Base-by-base conservation (phyloP, 441 rosid species). In the Erodium trifolium region DNA sequence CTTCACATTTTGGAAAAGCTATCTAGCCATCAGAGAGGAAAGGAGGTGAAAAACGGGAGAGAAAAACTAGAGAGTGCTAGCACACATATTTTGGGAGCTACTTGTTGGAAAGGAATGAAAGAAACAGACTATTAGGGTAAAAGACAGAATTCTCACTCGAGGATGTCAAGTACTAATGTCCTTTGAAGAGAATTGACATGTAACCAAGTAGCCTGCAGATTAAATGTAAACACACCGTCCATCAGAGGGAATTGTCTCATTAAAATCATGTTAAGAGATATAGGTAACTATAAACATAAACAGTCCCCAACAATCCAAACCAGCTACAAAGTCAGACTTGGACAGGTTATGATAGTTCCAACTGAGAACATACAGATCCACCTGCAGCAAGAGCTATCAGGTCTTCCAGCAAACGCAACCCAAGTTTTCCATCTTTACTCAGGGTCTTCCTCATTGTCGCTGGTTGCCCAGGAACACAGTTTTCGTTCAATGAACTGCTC, bases 311-410 rank as follows among this genome's bases (percentile, higher is more conserved):
- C 16, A 34, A 64, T 51, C 47, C 72, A 35, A 11, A 19, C 49
- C 17, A 17, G 17, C 70, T 65, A 31, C 19, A 76, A 39, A 69
- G 69, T 67, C 37, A 13, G 59, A 70, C 59, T 55, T 74, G 60
- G 41, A n/a, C 43, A 63, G 11, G 64, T 49, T 68, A 31, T 59
- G 72, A 65, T 71, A 72, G 82, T 72, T 79, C 76, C 82, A 84
- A 83, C 79, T 75, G 81, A 82, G 78, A 86, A 94, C 99, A 83
- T 94, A 94, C 97, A 86, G 94, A 90, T 94, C 98, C 99, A 92
- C 99, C 97, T 87, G 96, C 99, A 89, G 98, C 99, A 81, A 93
- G 92, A 84, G 98, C 98, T 90, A 97, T 92, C 91, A 92, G 91
- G 93, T 94, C 98, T 88, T 94, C 99, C 74, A 94, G 99, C 81